Evolutionary conservation across 768 basidiomycete genomes (phyloP), one percentile per base, ranked within the genome.

Genomic region (Pleurotus sapidus): DNA sequence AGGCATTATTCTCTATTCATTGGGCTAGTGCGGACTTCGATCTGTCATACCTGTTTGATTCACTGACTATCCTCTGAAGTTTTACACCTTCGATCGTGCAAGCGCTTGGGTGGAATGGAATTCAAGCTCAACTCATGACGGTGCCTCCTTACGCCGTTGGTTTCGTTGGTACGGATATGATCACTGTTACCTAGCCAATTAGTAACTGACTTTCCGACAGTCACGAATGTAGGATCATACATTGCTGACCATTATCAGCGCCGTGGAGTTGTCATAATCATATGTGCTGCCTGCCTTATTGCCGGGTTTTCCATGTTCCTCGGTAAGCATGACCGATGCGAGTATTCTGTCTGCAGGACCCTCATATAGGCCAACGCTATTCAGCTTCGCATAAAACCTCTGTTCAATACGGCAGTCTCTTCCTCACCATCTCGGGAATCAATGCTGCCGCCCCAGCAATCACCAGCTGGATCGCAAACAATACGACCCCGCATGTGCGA

Each of bases 81-180:
- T 85, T 86, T 66, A 72, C 76, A 11, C 84, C 84, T 0, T 80
- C 81, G 2, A 83, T 87, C 67, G 81, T 86, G 8, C 66, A 74
- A 3, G 72, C 68, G 11, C 72, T 82, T 15, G 80, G 79, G 8
- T 80, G 74, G 61, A 65, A 65, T 7, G 70, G 73, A 1, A 72
- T 72, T 50, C 63, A 65, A 27, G 75, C 75, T 17, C 79, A 82
- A 61, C 67, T 83, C 3, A 75, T 79, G 69, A 78, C 75, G 6
- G 79, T 81, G 2, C 62, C 61, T 14, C 76, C 76, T 1, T 74
- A 65, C 17, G 72, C 65, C 0, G 51, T 65, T 11, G 71, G 72
- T 14, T 76, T 76, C 61, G 61, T 69, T 12, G 64, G 75, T 72
- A 45, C 17, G 74, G 51, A 34, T 15, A n/a, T 8, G 34, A 14